A percentile compares a stretch with the other conserved stretches of the same genome.
Conservation (phyloP, 108 stramenopile genomes). For the Nitzschia sp. region DNA sequence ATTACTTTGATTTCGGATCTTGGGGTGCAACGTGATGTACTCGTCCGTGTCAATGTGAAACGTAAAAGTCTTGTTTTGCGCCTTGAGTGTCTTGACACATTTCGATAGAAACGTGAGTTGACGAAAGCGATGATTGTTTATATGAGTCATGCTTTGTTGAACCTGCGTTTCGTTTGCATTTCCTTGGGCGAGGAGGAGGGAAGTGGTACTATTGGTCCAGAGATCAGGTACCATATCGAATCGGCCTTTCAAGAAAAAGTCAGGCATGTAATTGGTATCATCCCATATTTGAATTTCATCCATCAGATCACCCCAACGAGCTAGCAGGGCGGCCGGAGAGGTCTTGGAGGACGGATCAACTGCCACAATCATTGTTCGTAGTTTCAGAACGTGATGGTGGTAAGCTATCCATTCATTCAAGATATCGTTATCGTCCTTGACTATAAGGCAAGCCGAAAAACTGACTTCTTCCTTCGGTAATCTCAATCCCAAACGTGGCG, state of each 20-base stretch:
- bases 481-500: neutral
- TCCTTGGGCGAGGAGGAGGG: neutral
- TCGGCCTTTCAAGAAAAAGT: constrained; percentile 22
- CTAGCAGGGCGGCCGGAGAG: constrained; percentile 34
- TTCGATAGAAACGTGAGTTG: constrained; percentile 36
- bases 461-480: constrained; percentile 3
- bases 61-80: constrained; percentile 42
- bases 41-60: constrained; percentile 68
- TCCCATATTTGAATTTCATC: constrained; percentile 19
- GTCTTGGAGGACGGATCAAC: constrained; percentile 57
- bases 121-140: constrained; percentile 43
- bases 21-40: constrained; percentile 37
- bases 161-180: neutral
- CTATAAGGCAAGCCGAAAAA: constrained; percentile 44
- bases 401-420: constrained; percentile 62
- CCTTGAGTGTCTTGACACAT: constrained; percentile 17
- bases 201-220: neutral
- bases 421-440: constrained; percentile 49
- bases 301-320: constrained; percentile 29
- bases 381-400: constrained; percentile 62
- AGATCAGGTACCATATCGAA: constrained; percentile 12
- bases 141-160: neutral
- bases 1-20: neutral
- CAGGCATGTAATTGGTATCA: constrained; percentile 35
- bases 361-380: constrained; percentile 57